These are phyloP conservation scores for Purpureocillium lavendulum DNA, from an alignment of 2,329 filamentous ascomycete species.

Conservation along the genomic window DNA sequence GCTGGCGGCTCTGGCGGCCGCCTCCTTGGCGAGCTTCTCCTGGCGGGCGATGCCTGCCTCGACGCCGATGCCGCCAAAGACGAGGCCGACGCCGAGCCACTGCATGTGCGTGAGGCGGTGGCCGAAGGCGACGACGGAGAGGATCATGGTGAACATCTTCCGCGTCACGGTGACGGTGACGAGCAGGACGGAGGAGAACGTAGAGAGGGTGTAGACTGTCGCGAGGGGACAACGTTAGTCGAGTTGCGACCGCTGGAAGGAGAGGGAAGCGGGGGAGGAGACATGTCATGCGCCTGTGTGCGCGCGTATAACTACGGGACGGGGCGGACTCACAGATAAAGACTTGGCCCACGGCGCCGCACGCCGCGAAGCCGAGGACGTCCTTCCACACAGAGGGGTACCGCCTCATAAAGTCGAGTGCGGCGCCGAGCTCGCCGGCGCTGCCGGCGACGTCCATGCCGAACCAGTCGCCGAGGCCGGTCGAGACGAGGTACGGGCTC, in stretches of 20 bases:
- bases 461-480: constrained; percentile 54
- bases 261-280: background rate
- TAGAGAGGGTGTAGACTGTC: constrained; percentile 78
- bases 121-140: constrained; percentile 91
- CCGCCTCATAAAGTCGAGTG: constrained; percentile 68
- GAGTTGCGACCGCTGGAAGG: background rate
- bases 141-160: constrained; percentile 99
- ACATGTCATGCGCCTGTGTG: too few species aligned
- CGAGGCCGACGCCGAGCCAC: constrained; percentile 84
- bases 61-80: constrained; percentile 91
- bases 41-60: constrained; percentile 73
- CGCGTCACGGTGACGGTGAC: constrained; percentile 95
- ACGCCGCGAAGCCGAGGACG: constrained; percentile 81
- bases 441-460: constrained; percentile 56
- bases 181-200: constrained; percentile 83
- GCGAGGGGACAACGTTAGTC: constrained; percentile 9
- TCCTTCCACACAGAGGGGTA: constrained; percentile 81
- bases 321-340: constrained; percentile 65
- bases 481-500: constrained; percentile 71
- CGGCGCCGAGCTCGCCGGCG: constrained; percentile 71
- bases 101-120: constrained; percentile 82
- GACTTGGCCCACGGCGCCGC: constrained; percentile 87
- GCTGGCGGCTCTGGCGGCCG: constrained; percentile 40
- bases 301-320: background rate
- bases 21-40: constrained; percentile 78